Conservation (phyloP, 2,329 filamentous ascomycete species). For the Samsoniella hepiali region DNA sequence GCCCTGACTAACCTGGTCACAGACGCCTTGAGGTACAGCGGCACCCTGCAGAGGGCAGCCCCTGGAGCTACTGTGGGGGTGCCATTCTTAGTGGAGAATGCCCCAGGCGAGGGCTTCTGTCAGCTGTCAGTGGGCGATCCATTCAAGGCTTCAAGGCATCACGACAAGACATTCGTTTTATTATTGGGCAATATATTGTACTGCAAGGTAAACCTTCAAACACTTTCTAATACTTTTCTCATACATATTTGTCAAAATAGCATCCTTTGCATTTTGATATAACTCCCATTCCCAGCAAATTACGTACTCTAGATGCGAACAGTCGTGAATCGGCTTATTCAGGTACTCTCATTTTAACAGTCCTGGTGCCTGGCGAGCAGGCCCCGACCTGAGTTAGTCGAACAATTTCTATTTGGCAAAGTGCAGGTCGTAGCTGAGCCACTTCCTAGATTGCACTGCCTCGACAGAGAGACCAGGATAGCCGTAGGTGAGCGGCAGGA, state of each 20-base stretch:
- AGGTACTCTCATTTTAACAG: not conserved
- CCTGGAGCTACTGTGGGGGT: not conserved
- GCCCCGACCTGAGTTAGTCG: not conserved
- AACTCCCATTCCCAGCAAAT: constrained; percentile 9
- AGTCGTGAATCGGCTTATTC: not conserved
- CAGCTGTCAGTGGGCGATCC: not conserved
- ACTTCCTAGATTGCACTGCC: constrained; percentile 80
- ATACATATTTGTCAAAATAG: constrained; percentile 9
- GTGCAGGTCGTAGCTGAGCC: constrained; percentile 95
- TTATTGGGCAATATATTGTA: not conserved
- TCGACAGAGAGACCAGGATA: constrained; percentile 81
- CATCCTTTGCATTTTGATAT: not conserved
- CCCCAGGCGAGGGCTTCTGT: not conserved
- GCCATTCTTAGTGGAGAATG: not conserved
- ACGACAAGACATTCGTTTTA: not conserved
- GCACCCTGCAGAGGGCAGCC: not conserved
- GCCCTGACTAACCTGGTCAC: not conserved
- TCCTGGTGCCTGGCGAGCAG: not conserved
- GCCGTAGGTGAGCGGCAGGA: constrained; percentile 92
- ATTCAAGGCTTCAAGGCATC: not conserved
- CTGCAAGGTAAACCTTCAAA: not conserved
- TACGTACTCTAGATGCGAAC: constrained; percentile 8
- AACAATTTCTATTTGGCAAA: constrained; percentile 80
- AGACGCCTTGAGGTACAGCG: not conserved
- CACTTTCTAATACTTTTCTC: constrained; percentile 8